Base-by-base conservation (phyloP, 1,284 basidiomycete genomes). In the Malassezia pachydermatis region DNA sequence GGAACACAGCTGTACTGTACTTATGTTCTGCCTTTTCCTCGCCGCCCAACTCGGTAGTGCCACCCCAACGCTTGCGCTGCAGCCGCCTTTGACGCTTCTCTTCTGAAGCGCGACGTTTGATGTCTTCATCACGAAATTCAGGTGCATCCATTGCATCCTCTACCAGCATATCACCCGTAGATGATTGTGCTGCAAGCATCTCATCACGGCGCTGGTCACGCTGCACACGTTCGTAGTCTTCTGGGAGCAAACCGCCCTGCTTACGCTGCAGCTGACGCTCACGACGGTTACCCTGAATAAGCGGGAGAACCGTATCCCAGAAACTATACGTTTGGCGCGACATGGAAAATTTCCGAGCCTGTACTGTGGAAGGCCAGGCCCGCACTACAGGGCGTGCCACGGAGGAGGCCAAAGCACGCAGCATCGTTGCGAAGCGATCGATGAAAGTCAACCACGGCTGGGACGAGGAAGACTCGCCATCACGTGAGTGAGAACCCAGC, bases 1-100 rank as follows among this genome's bases (percentile, higher is more conserved):
- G 90, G 78, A 95, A 92, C 65, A 81, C 81, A 3, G 84, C 82
- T 0, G 90, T 95, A 19, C 84, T 85, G 68, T 85, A 86, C 76
- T 88, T 86, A 75, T 89, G 88, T 82, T 89, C 57, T 14, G 58
- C 40, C 23, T 35, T 41, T 23, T 47, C 45, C 7, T 38, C 49
- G n/a, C 45, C 51, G 17, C 59, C 57, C 5, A 51, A 48, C n/a
- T 60, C 48, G 17, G 57, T 55, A 14, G 54, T 54, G 16, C 57
- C 59, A 43, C 60, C 60, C 57, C 58, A 67, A n/a, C 63, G 52
- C 39, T 67, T 67, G 16, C 65, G 59, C 32, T 48, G 23, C 19
- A 62, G 59, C 7, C 65, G 55, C 4, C 53, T 52, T 16, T 48
- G 46, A 13, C 57, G 50, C 36, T 61, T 61, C 27, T 50, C 55